These are phyloP conservation scores for Thymus mandschuricus DNA, from an alignment of 257 asterid genomes.

Conservation along the genomic window DNA sequence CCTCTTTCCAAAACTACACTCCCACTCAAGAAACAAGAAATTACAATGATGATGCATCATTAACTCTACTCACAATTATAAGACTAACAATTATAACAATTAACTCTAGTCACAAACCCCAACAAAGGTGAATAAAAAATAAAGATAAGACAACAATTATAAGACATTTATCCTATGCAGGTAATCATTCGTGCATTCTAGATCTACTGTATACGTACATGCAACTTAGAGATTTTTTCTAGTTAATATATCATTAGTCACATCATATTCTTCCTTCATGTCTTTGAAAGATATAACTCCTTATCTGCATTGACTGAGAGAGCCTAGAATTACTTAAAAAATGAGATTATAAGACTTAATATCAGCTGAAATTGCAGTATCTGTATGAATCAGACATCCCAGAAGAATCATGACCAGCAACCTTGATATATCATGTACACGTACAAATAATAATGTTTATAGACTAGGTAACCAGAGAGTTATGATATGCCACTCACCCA, in stretches of 20 bases:
- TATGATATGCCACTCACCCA: too few species aligned
- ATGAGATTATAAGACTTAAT: background rate
- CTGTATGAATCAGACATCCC: background rate
- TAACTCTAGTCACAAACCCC: too few species aligned
- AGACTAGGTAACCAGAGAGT: too few species aligned
- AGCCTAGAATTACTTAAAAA: background rate
- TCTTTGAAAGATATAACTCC: too few species aligned
- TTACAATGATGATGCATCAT: background rate
- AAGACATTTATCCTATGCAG: background rate
- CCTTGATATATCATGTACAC: background rate
- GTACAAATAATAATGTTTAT: background rate
- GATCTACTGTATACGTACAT: background rate
- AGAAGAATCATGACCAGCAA: background rate
- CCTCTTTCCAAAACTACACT: background rate
- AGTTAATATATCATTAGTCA: background rate
- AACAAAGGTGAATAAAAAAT: background rate
- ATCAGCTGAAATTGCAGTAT: background rate
- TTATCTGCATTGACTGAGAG: background rate
- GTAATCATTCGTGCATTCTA: too few species aligned
- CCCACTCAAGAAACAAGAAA: background rate
- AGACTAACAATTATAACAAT: too few species aligned
- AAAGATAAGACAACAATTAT: background rate
- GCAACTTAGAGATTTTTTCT: background rate
- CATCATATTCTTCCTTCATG: background rate
- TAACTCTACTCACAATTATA: background rate